Evolutionary conservation across 345 rosid species (phyloP), one percentile per base, ranked within the genome.

Genomic region (Conringia planisiliqua): DNA sequence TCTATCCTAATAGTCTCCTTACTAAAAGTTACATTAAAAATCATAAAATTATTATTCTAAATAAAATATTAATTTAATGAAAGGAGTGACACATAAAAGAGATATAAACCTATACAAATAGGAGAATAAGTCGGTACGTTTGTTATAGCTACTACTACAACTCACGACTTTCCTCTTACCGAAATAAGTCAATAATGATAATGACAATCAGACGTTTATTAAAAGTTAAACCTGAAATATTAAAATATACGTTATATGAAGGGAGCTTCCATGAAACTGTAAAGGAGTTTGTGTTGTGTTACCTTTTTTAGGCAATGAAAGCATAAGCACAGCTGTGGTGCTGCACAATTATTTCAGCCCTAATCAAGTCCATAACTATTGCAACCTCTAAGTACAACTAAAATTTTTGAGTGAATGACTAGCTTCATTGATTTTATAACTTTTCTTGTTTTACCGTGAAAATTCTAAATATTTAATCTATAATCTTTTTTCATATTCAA

Each of bases 271-370:
- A 42, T 63, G 42, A 63, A 42, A 42, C 17, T 22, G 14, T 32
- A n/a, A 54, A 54, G 4, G 29, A 64, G 50, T 22, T 22, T 32
- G 30, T 43, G 60, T 46, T 43, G 40, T 61, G 47, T 6, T 43
- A 35, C 20, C 50, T 46, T 35, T 66, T 14, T 46, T 6, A 47
- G 26, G 40, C 42, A 65, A 35, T 46, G 57, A 66, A 66, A 57
- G 78, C 40, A 32, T 57, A 12, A 55, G 2, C 32, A 73, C 58
- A 65, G 65, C 63, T 63, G 44, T 51, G 16, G 16, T 47, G 60
- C 29, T 73, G 46, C 46, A 52, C 46, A 40, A 42, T 72, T 52
- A 52, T 63, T 52, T 29, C 62, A 72, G n/a, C 43, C 32, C 61
- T 71, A 27, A 3, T 51, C 36, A 51, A 27, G 60, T 35, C 48